Conservation (phyloP, 2,329 filamentous ascomycete genomes). For the Clathrospora elynae region DNA sequence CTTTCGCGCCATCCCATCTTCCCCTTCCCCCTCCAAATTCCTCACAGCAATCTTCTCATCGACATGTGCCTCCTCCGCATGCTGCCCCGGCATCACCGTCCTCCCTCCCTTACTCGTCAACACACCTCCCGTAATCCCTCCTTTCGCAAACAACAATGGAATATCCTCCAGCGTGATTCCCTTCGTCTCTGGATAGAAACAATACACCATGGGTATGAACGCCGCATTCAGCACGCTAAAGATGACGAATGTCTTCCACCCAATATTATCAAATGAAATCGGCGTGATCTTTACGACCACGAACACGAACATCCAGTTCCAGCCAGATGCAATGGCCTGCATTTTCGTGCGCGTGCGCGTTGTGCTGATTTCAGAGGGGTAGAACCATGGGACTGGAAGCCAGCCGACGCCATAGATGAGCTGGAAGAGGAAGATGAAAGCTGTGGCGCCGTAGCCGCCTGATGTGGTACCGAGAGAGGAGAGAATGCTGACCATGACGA, state of each 20-base stretch:
- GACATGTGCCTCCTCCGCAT: too few species aligned
- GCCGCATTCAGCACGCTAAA: slow-evolving; percentile 58
- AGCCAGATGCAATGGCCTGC: slow-evolving; percentile 58
- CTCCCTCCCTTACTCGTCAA: too few species aligned
- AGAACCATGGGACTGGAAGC: slow-evolving; percentile 66
- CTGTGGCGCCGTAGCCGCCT: slow-evolving; percentile 53
- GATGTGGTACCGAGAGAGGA: slow-evolving; percentile 42
- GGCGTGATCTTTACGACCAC: slow-evolving; percentile 49
- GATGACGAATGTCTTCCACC: slow-evolving; percentile 50
- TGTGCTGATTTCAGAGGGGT: slow-evolving; percentile 56
- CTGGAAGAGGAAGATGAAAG: slow-evolving; percentile 71
- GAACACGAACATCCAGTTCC: slow-evolving; percentile 60
- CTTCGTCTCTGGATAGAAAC: slow-evolving; percentile 61
- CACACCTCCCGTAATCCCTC: too few species aligned
- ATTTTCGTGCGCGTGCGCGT: slow-evolving; percentile 60
- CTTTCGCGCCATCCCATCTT: too few species aligned
- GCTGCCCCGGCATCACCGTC: too few species aligned
- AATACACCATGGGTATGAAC: slow-evolving; percentile 57
- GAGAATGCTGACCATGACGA: slow-evolving; percentile 52
- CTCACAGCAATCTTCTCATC: too few species aligned
- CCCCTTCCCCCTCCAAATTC: too few species aligned
- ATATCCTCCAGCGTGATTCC: slow-evolving; percentile 57
- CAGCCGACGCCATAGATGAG: slow-evolving; percentile 69
- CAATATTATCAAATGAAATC: slow-evolving; percentile 40
- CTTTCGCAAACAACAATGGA: slow-evolving; percentile 53